These are phyloP conservation scores for Middelhovenomyces tepae DNA, from an alignment of 805 yeast species.

Conservation along the genomic window DNA sequence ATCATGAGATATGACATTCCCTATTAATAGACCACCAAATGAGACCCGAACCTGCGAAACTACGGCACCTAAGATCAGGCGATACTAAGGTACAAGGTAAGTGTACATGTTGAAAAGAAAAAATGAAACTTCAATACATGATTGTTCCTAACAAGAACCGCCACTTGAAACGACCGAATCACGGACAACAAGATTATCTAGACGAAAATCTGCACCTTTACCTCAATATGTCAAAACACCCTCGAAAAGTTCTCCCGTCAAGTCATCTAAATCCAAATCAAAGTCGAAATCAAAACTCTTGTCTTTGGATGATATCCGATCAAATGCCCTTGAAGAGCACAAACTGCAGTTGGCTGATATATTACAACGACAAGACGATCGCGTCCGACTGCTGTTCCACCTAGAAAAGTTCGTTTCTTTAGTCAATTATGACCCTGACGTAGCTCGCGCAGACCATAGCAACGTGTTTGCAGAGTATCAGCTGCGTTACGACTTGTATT, in stretches of 20 bases:
- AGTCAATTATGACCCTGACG: conserved; percentile 29
- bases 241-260: conserved; percentile 1
- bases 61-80: too few relatives aligned
- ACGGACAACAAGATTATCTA: not conserved
- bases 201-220: not conserved
- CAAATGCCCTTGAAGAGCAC: conserved; percentile 5
- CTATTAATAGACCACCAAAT: too few relatives aligned
- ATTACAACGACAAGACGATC: conserved; percentile 26
- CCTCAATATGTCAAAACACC: not conserved
- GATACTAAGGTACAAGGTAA: too few relatives aligned
- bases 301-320: conserved; percentile 2
- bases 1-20: too few relatives aligned
- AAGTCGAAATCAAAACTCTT: not conserved
- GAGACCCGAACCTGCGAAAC: too few relatives aligned
- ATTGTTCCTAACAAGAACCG: too few relatives aligned
- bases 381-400: conserved; percentile 31
- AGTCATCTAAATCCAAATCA: conserved; percentile 1
- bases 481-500: conserved; percentile 32
- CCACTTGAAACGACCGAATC: conserved; percentile 1
- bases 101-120: too few relatives aligned
- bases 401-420: conserved; percentile 32
- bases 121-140: too few relatives aligned
- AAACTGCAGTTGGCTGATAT: conserved; percentile 14
- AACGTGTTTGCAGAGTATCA: conserved; percentile 26
- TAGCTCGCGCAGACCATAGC: conserved; percentile 26